Evolutionary conservation across 2,329 filamentous ascomycete genomes (phyloP), one percentile per base, ranked within the genome.

Genomic region (Botrytis squamosa): DNA sequence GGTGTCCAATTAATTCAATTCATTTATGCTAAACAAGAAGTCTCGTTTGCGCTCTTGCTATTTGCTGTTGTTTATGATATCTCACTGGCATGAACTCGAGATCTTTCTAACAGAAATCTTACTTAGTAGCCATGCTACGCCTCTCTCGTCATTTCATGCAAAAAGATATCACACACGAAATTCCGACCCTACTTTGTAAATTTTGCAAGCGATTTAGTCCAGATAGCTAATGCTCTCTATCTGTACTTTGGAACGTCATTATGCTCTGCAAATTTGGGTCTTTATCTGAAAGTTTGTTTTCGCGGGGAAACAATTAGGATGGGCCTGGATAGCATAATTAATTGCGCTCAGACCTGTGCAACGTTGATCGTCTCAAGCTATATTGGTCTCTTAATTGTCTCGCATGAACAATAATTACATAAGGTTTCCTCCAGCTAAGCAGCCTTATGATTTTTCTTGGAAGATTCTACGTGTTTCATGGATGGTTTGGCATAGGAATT

Each of bases 271-370:
- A 6, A 52, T 67, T 67, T n/a, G 22, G 12, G 12, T 14, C 64
- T 67, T 38, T 10, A 52, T 52, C 29, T 12, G 44, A n/a, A 64
- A 52, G 12, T 52, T 25, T 67, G 25, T 67, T 67, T 67, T 66
- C 44, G 44, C 25, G 44, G 64, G 33, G 33, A 12, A 67, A 52
- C 25, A 40, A 67, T 38, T 40, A 25, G 3, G 22, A 38, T n/a
- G 49, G 22, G 25, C 12, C 49, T 55, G 25, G 49, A 55, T 20
- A 38, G 46, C 22, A 68, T 40, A 38, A 12, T 29, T 55, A n/a
- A 12, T 55, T 68, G 16, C 65, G 65, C 46, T 68, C 36, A 52
- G 64, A 67, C 64, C 33, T 40, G n/a, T 33, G 64, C 64, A 67
- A 52, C 46, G 44, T 38, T 22, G 22, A 52, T 52, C 64, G 65